Conservation (phyloP, 495 filamentous ascomycete genomes). For the Neurospora intermedia region DNA sequence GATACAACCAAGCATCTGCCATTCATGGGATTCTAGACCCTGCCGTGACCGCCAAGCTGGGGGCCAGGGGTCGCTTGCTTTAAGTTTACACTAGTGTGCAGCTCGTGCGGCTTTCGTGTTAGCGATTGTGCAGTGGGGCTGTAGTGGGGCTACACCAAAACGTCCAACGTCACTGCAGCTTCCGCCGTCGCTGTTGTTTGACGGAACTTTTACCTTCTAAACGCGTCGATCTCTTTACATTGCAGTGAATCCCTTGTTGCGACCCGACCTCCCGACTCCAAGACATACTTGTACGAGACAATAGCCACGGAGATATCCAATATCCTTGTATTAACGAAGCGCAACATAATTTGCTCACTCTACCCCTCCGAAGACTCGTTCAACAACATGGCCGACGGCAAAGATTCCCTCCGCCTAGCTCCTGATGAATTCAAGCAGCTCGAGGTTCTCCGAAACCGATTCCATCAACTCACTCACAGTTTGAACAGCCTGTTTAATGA, state of each 20-base stretch:
- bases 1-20: not conserved
- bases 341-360: not conserved
- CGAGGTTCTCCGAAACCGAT: conserved; percentile 62
- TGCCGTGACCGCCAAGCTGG: not conserved
- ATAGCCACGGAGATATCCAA: not conserved
- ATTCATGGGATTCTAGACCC: not conserved
- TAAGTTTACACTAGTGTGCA: not conserved
- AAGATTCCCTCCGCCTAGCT: conserved; percentile 28
- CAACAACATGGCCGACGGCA: conserved; percentile 31
- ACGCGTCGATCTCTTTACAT: not conserved
- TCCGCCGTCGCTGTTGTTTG: not conserved
- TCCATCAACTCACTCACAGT: conserved; percentile 56
- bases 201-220: not conserved
- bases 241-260: not conserved
- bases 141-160: not conserved
- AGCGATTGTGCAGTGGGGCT: not conserved
- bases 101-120: not conserved
- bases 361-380: not conserved
- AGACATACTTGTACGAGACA: not conserved
- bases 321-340: not conserved
- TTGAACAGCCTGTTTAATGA: conserved; percentile 47
- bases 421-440: conserved; percentile 60
- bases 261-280: not conserved
- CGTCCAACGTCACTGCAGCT: not conserved
- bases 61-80: not conserved